Base-by-base conservation (phyloP, 225 moss, liverwort and hornwort genomes). In the Bryoerythrophyllum caledonicum region DNA sequence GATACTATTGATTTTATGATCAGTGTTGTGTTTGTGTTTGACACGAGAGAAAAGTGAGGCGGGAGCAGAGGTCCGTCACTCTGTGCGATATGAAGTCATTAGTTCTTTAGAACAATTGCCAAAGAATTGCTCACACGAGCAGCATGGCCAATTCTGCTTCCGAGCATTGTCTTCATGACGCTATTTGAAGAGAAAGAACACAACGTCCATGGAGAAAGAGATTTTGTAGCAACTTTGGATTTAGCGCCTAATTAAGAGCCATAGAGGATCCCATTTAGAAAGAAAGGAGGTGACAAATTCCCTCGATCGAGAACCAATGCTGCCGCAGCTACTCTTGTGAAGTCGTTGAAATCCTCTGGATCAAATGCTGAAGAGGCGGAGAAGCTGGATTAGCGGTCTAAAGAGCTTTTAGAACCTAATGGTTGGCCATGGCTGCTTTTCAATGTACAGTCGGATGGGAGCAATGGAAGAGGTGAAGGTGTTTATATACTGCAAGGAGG, bases 391-490 rank as follows among this genome's bases (percentile, higher is more conserved):
- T 81, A 86, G 27, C 87, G 86, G 7, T 60, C 92, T 59, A 76
- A 90, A 21, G 91, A 93, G 82, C 67, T 87, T n/a, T 73, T 87
- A 24, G 83, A 76, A 4, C 77, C 88, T 19, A 82, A 73, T 71
- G 84, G 87, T 67, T 99, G 91, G 93, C 97, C 97, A 40, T 99
- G 97, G 97, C 61, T 99, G 67, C 89, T 88, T 99, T 78, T 90
- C 93, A 10, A 99, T 95, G 93, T 99, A 84, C 80, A 93, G 93
- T 83, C 94, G 94, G 75, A 57, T 90, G 76, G 85, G 79, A 64
- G 81, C 89, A 60, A 83, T 79, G 10, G 70, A 87, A 24, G 84
- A 94, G 46, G 93, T 99, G 97, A 87, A 86, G 67, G 76, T 87
- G 9, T 99, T 85, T 54, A 7, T 65, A 15, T 72, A 87, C 26